Conservation (phyloP, 73 alveolate species). For the Tetrahymena borealis region DNA sequence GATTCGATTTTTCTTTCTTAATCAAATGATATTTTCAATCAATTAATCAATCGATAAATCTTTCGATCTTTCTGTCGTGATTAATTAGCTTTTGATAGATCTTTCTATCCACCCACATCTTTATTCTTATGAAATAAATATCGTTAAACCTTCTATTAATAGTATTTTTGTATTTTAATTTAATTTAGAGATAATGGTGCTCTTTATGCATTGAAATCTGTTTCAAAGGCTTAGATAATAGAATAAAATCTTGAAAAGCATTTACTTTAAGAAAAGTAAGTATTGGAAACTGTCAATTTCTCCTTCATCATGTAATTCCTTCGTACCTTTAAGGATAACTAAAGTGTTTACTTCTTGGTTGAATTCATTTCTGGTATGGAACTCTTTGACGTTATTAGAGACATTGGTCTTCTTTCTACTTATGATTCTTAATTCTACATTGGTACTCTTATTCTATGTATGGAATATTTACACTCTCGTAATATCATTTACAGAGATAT, state of each 20-base stretch:
- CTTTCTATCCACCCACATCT: too few relatives aligned
- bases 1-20: too few relatives aligned
- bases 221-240: slow-evolving; percentile 43
- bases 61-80: too few relatives aligned
- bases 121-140: not conserved
- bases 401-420: slow-evolving; percentile 54
- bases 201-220: slow-evolving; percentile 46
- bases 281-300: slow-evolving; percentile 46
- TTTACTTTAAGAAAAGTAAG: slow-evolving; percentile 44
- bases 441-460: slow-evolving; percentile 47
- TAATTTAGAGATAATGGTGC: not conserved
- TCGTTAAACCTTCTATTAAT: not conserved
- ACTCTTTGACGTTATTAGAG: slow-evolving; percentile 63
- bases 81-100: too few relatives aligned
- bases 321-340: slow-evolving; percentile 64
- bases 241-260: slow-evolving; percentile 47
- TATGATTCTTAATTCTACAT: slow-evolving; percentile 52
- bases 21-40: too few relatives aligned
- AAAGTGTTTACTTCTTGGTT: slow-evolving; percentile 52
- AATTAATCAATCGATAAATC: too few relatives aligned
- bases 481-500: slow-evolving; percentile 65
- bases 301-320: slow-evolving; percentile 56
- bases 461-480: slow-evolving; percentile 67
- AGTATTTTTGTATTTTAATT: not conserved
- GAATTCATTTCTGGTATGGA: slow-evolving; percentile 64